Evolutionary conservation across 2,329 filamentous ascomycete species (phyloP), one percentile per base, ranked within the genome.

Genomic region (Rhinocladiella similis): DNA sequence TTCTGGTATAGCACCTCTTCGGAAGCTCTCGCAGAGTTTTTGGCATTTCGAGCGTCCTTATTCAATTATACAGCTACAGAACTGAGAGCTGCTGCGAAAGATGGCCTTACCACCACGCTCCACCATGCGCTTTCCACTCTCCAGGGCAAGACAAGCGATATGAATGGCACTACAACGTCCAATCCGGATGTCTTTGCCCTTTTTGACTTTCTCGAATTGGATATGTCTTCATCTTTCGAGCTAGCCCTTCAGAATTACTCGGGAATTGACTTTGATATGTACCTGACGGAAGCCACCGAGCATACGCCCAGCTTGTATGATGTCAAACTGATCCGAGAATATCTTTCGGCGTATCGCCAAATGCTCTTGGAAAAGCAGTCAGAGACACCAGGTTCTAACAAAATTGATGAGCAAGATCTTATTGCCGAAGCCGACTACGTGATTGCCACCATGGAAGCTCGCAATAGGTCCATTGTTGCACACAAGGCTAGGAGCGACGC

Each of bases 31-130:
- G 81, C 87, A 33, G 86, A 93, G 66, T 96, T 95, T 69, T 79
- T 99, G 45, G 80, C 84, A 12, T 81, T 90, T 56, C 85, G 95
- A 54, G 86, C 89, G 50, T 84, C 90, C 66, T 82, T 90, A 38
- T 83, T 95, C 60, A 90, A 95, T 66, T 97, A 97, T 68, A 85
- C 91, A 33, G 87, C 89, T 13, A 86, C 89, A 58, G 93, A 97
- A 70, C 82, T 99, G 36, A 90, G 91, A 65, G 83, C 87, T 56
- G 85, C 91, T 35, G 83, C 88, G 1, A 86, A 88, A 60, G 81
- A 85, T 56, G 82, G 85, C 47, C 84, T 88, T 61, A 87, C 89
- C 2, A 85, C 86, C 27, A 76, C 89, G 50, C 89, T 90, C 69
- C 77, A 85, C 54, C 80, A 85, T 5, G 83, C 89, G 3, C 72